Conservation (phyloP, 352 stramenopile genomes). For the Plasmopara halstedii region DNA sequence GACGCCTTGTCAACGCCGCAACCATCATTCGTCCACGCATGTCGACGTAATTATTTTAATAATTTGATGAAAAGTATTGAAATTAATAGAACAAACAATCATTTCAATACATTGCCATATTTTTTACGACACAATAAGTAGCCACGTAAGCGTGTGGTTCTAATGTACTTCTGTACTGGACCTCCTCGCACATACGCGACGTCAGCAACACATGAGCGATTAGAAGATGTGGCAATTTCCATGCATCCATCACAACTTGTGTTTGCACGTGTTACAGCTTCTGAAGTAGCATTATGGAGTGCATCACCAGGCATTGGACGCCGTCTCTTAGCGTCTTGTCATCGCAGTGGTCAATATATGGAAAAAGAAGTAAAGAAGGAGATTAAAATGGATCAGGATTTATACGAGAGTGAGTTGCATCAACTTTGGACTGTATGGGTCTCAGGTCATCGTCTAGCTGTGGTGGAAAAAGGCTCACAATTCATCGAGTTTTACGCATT, state of each 20-base stretch:
- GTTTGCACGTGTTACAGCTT: slow-evolving; percentile 47
- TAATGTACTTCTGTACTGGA: slow-evolving; percentile 69
- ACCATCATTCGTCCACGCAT: slow-evolving; percentile 20
- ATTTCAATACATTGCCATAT: not conserved
- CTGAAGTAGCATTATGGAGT: slow-evolving; percentile 41
- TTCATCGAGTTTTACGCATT: slow-evolving; percentile 69
- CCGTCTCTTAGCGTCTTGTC: slow-evolving; percentile 31
- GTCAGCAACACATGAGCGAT: slow-evolving; percentile 16
- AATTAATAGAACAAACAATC: not conserved
- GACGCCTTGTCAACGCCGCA: slow-evolving; percentile 12
- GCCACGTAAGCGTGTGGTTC: slow-evolving; percentile 9
- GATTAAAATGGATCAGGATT: not conserved
- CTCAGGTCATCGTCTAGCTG: slow-evolving; percentile 41
- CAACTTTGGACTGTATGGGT: slow-evolving; percentile 53
- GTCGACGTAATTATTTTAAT: too few relatives aligned
- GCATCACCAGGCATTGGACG: slow-evolving; percentile 15
- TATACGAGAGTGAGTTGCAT: slow-evolving; percentile 16
- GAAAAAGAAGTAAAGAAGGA: not conserved
- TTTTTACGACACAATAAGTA: not conserved
- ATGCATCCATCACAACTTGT: slow-evolving; percentile 45
- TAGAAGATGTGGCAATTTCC: slow-evolving; percentile 38
- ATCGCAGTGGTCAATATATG: slow-evolving; percentile 23
- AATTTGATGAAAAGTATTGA: not conserved
- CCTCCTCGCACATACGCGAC: slow-evolving; percentile 55
- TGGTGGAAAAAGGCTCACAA: slow-evolving; percentile 51